phyloP scores from a whole-genome alignment of 352 stramenopile species.

The Pythium volutum region DNA sequence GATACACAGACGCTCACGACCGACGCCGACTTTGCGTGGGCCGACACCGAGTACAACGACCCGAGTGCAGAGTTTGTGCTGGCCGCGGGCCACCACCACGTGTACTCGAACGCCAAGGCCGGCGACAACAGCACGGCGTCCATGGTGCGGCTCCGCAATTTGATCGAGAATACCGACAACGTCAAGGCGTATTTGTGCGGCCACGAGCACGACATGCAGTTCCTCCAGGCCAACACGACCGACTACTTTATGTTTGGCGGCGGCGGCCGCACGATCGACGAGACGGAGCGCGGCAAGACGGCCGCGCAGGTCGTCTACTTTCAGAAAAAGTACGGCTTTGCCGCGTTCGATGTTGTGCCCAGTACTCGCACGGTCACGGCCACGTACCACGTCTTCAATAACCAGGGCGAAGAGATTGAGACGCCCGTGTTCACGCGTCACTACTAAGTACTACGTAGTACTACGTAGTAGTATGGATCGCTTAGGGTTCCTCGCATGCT shows the following conservation, averaged over 20 bases:
- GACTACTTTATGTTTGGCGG: constrained; percentile 32
- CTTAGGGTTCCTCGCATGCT: no score
- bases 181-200: constrained; percentile 29
- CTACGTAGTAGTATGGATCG: no score
- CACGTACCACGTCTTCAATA: constrained; percentile 30
- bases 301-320: constrained; percentile 24
- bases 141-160: constrained; percentile 19
- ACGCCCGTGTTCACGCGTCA: constrained; percentile 24
- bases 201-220: constrained; percentile 31
- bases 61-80: constrained; percentile 19
- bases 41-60: constrained; percentile 17
- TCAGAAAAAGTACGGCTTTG: constrained; percentile 26
- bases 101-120: constrained; percentile 21
- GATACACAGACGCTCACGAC: constrained; percentile 28
- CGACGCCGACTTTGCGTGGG: constrained; percentile 24
- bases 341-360: constrained; percentile 22
- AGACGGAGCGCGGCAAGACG: constrained; percentile 11
- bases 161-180: constrained; percentile 22
- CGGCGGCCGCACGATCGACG: constrained; percentile 21
- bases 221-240: constrained; percentile 16
- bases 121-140: constrained; percentile 15
- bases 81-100: constrained; percentile 25
- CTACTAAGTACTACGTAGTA: no score
- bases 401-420: constrained; percentile 23
- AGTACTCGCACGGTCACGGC: constrained; percentile 16